Evolutionary conservation across 345 rosid genomes (phyloP), one percentile per base, ranked within the genome.

Genomic region (Linum trigynum): DNA sequence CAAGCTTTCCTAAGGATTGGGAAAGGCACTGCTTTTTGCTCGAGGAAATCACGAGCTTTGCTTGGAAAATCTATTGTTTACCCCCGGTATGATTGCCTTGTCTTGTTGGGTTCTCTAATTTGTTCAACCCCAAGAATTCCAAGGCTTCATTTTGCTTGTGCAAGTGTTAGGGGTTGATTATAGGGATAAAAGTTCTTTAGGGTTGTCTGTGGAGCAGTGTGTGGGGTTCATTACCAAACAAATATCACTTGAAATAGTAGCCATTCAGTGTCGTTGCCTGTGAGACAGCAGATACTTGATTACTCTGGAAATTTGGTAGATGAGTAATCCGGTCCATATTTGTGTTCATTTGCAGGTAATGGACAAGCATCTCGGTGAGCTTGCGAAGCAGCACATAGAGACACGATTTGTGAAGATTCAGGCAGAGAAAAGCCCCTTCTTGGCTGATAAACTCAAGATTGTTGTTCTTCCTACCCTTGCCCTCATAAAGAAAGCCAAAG

Each of bases 381-480:
- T 95, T 77, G 92, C 98, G 35, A 87, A 89, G 85, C 91, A 85
- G 68, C 98, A 95, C 63, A 75, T 89, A 58, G 99, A 95, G 87
- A 95, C 97, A 2, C 96, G 96, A 36, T 95, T 95, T 71, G 87
- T 89, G 64, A 91, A 89, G 77, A 84, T 91, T 7, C 84, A 91
- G 16, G 99, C 98, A 0, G 99, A 95, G 87, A 95, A 95, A 78
- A 95, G 96, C 77, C 98, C 98, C 4, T 95, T 91, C 59, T 80
- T 95, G 74, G 86, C 99, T 3, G 99, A 95, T 78, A 87, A 75
- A 74, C 92, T 95, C 38, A 95, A 87, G 87, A 91, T 95, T 32
- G 75, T 79, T 32, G 95, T 91, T 70, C 97, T 95, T 71, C 99
- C 99, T 0, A 95, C 99, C 9, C 88, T 95, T 66, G 98, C 96